phyloP scores from a whole-genome alignment of 75 land plant genomes.

The Isoetes taiwanensis region DNA sequence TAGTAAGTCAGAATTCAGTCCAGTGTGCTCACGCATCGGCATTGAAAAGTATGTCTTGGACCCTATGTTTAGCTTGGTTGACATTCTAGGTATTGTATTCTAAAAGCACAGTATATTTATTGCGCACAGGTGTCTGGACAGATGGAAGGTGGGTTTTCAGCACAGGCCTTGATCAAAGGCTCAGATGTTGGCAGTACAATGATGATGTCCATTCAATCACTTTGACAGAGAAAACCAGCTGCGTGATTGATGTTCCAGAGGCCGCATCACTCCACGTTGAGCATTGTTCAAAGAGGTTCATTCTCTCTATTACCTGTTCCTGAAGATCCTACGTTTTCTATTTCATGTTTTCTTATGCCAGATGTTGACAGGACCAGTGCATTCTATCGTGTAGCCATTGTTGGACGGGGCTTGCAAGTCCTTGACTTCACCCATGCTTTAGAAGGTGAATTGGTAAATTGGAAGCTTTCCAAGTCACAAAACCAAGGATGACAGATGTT shows the following conservation, averaged over 20 bases:
- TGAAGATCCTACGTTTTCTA: neutral
- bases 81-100: no score
- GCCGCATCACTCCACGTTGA: constrained; percentile 66
- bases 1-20: no score
- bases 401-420: constrained; percentile 89
- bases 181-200: constrained; percentile 53
- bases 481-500: no score
- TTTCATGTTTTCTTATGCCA: neutral
- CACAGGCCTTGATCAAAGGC: constrained; percentile 85
- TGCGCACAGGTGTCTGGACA: constrained; percentile 68
- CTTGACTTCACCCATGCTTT: constrained; percentile 41
- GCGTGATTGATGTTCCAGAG: constrained; percentile 77
- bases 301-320: neutral
- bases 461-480: no score
- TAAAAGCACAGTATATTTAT: no score
- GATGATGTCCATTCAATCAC: constrained; percentile 1
- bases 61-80: no score
- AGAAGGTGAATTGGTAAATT: no score
- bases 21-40: no score
- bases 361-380: constrained; percentile 23
- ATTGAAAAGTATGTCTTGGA: no score
- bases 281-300: constrained; percentile 24
- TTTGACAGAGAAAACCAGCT: constrained; percentile 34
- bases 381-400: constrained; percentile 68
- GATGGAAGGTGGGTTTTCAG: constrained; percentile 85